Conservation (phyloP, 225 moss, liverwort and hornwort species). For the Neckera pumila region DNA sequence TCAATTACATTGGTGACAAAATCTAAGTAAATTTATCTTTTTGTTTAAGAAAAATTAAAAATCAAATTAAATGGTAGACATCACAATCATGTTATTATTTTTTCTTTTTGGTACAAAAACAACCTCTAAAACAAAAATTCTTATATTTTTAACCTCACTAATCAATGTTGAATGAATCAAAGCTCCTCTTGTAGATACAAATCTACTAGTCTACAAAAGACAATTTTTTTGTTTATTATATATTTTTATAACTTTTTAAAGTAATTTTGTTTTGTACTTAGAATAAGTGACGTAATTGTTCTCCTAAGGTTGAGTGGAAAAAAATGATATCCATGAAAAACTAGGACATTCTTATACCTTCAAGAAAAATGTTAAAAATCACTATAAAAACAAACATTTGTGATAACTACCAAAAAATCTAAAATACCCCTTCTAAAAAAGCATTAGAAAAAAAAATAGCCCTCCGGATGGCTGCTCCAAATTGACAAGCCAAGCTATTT, state of each 20-base stretch:
- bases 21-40: background rate
- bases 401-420: background rate
- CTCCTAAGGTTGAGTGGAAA: too few relatives aligned
- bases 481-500: too few relatives aligned
- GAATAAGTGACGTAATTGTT: too few relatives aligned
- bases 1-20: background rate
- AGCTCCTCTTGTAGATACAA: background rate
- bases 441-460: too few relatives aligned
- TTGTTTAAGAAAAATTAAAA: too few relatives aligned
- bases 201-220: background rate
- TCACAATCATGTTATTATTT: background rate
- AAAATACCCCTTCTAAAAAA: too few relatives aligned
- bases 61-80: background rate
- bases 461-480: too few relatives aligned
- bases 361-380: too few relatives aligned
- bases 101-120: too few relatives aligned
- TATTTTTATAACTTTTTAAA: background rate
- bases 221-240: background rate
- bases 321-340: background rate
- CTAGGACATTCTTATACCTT: background rate
- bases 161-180: background rate
- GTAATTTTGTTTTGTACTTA: background rate
- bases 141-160: background rate
- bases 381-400: background rate
- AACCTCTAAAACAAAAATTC: background rate